Evolutionary conservation across 2,329 filamentous ascomycete genomes (phyloP), one percentile per base, ranked within the genome.

Genomic region (Fonsecaea nubica): DNA sequence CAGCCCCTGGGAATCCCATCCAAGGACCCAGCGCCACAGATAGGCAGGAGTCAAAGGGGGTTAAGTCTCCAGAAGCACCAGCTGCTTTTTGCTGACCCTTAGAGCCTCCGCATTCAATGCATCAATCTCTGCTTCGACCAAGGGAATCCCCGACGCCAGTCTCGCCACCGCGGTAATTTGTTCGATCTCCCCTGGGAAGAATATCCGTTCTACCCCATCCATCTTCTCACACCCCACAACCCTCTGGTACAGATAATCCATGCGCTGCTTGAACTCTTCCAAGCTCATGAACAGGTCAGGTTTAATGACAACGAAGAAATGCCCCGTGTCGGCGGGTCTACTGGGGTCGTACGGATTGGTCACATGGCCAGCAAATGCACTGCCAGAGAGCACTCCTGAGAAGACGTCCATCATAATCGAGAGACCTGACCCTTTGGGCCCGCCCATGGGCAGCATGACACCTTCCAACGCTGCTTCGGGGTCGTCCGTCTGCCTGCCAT

Each of bases 381-480:
- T 89, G 0, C 91, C 92, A 0, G 90, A 92, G 0, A 95, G 72
- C n/a, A 82, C 80, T 1, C 91, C 92, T 0, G 90, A 93, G 75
- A 95, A 94, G 1, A 96, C 90, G 74, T 95, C 91, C 92, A 95
- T 95, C 90, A 93, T 94, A 63, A 95, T 86, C 0, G 90, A 82
- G 48, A 95, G 76, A 0, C 86, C 92, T 1, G 89, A 91, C 0
- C 92, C 92, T 77, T 95, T 95, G 0, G 92, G 91, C 0, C 92
- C 92, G 2, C 91, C 91, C 90, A 95, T 93, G 0, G 92, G 91
- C 21, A 94, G 79, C 92, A 95, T 94, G 3, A 93, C 90, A 0
- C 91, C 91, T 38, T 87, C 86, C 9, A 95, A 79, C 0, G 92
- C 92, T 21, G 83, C 83, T 0, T 83, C 85, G 0, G 92, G 91